phyloP scores from a whole-genome alignment of 1,284 basidiomycete species.

The Ceratobasidium sp. region DNA sequence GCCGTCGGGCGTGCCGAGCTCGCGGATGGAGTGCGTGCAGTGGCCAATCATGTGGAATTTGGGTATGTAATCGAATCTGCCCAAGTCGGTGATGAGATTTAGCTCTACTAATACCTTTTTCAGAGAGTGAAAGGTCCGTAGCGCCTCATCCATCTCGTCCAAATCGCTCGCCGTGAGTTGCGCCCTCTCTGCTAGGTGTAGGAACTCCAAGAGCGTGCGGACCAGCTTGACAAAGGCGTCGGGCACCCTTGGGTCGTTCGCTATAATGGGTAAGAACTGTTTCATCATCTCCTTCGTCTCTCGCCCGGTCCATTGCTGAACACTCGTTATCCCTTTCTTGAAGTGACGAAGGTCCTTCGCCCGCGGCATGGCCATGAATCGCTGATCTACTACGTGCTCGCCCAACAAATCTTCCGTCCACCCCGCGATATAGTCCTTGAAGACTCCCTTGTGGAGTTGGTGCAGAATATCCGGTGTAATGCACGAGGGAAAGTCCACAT shows the following conservation, averaged over 20 bases:
- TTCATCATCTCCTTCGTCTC: slow-evolving; percentile 18
- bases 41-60: slow-evolving; percentile 58
- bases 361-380: slow-evolving; percentile 22
- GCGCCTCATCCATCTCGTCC: background rate
- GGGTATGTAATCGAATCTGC: slow-evolving; percentile 59
- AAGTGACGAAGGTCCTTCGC: slow-evolving; percentile 23
- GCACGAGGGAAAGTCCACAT: slow-evolving; percentile 48
- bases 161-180: background rate
- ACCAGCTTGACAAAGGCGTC: slow-evolving; percentile 8
- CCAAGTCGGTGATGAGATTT: background rate
- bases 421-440: slow-evolving; percentile 50
- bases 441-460: slow-evolving; percentile 57
- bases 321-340: slow-evolving; percentile 6
- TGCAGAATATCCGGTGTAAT: slow-evolving; percentile 56
- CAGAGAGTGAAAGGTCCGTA: background rate
- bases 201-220: slow-evolving; percentile 7
- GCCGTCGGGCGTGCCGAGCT: slow-evolving; percentile 42
- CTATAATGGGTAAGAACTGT: slow-evolving; percentile 17
- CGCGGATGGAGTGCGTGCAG: slow-evolving; percentile 23
- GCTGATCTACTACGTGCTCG: background rate
- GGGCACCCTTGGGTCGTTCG: background rate
- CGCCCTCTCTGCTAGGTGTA: background rate
- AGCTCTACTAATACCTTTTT: slow-evolving; percentile 45
- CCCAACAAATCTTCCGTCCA: slow-evolving; percentile 12
- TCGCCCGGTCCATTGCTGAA: slow-evolving; percentile 8